Percentiles rank a stretch among this genome's conserved stretches.
Evolutionary conservation across 2,329 filamentous ascomycete genomes (phyloP).

Genomic region (Apiospora pterosperma): DNA sequence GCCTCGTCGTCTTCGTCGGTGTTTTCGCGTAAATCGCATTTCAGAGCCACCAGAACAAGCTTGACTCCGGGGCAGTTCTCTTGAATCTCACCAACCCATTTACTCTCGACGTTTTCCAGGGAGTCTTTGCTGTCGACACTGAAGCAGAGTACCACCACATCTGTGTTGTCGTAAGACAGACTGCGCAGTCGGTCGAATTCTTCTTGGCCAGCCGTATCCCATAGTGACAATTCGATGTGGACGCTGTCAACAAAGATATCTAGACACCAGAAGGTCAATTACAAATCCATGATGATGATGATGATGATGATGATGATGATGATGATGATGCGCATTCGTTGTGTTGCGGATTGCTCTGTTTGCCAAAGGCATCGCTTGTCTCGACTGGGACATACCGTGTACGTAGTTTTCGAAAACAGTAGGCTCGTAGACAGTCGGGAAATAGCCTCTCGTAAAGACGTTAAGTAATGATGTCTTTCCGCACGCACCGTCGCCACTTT

Average conservation of each 20-base stretch:
- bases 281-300: no score
- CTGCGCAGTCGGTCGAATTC: slow-evolving; percentile 97
- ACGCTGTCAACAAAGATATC: slow-evolving; percentile 98
- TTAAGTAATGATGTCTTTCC: slow-evolving; percentile 97
- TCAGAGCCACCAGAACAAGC: slow-evolving; percentile 90
- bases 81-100: slow-evolving; percentile 97
- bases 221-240: slow-evolving; percentile 94
- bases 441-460: slow-evolving; percentile 99
- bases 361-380: neutral
- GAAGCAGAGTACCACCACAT: slow-evolving; percentile 98
- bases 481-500: slow-evolving; percentile 89
- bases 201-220: slow-evolving; percentile 98
- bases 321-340: neutral
- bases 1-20: slow-evolving; percentile 66
- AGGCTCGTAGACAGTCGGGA: slow-evolving; percentile 96
- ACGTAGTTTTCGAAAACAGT: slow-evolving; percentile 99
- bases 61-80: slow-evolving; percentile 97
- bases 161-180: slow-evolving; percentile 94
- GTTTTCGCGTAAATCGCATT: slow-evolving; percentile 90
- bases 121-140: slow-evolving; percentile 95
- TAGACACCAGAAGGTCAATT: slow-evolving; percentile 30
- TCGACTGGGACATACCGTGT: slow-evolving; percentile 62
- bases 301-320: no score
- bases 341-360: neutral
- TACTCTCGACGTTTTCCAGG: slow-evolving; percentile 96